phyloP scores from a whole-genome alignment of 192 early-diverging fungal genomes.

The Coemansia sp. region DNA sequence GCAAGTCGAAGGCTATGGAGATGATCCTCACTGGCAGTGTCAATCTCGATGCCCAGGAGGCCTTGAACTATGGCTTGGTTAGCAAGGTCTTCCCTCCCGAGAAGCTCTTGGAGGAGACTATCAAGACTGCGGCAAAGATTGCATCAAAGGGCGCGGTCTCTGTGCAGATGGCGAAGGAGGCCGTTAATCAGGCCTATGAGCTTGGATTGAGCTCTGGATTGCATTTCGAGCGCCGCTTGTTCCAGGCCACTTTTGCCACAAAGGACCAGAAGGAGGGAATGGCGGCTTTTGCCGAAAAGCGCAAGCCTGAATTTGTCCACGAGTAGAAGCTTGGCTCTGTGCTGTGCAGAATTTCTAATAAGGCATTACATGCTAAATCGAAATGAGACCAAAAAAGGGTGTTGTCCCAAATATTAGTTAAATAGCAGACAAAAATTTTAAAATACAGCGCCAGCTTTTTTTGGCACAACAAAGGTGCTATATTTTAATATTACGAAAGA shows the following conservation, averaged over 20 bases:
- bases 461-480: too few species aligned
- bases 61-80: constrained; percentile 79
- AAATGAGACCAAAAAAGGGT: too few species aligned
- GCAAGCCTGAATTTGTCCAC: constrained; percentile 82
- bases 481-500: too few species aligned
- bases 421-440: too few species aligned
- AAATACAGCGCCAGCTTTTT: too few species aligned
- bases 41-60: constrained; percentile 84
- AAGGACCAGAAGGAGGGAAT: constrained; percentile 97
- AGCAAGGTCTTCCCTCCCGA: constrained; percentile 87
- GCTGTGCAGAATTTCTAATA: too few species aligned
- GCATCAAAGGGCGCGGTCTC: constrained; percentile 80
- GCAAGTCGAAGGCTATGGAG: constrained; percentile 99
- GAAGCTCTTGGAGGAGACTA: constrained; percentile 76
- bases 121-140: constrained; percentile 89
- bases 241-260: constrained; percentile 89
- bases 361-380: too few species aligned
- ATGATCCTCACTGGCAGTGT: constrained; percentile 83
- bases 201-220: constrained; percentile 78
- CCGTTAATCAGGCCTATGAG: constrained; percentile 94
- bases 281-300: constrained; percentile 90
- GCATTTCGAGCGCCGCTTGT: constrained; percentile 89
- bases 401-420: too few species aligned
- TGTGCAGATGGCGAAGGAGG: constrained; percentile 94
- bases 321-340: too few species aligned